A percentile compares a stretch with the other conserved stretches of the same genome.
Evolutionary conservation across 2,329 filamentous ascomycete species (phyloP).

Genomic region (Colletotrichum cereale): DNA sequence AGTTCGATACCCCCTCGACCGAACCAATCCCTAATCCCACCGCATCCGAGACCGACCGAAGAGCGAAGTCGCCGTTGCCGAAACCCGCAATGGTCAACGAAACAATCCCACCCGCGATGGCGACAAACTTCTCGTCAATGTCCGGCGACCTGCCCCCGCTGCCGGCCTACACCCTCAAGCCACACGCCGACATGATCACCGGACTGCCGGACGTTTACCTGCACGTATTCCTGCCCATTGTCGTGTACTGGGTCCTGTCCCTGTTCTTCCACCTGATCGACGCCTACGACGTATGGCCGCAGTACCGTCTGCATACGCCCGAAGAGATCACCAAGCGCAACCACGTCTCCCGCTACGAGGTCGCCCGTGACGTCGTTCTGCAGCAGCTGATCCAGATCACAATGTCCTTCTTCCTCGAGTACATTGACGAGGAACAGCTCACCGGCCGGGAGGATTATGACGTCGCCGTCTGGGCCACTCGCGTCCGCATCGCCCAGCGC

Average conservation of each 20-base stretch:
- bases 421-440: constrained; percentile 80
- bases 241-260: constrained; percentile 91
- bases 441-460: constrained; percentile 87
- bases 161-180: constrained; percentile 81
- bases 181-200: constrained; percentile 78
- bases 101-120: constrained; percentile 48
- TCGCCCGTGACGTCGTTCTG: constrained; percentile 89
- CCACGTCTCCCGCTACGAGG: constrained; percentile 85
- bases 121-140: constrained; percentile 66
- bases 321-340: constrained; percentile 91
- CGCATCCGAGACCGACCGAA: constrained; percentile 8
- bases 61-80: constrained; percentile 8
- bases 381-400: constrained; percentile 91
- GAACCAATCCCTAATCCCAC: constrained; percentile 4
- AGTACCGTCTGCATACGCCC: constrained; percentile 95
- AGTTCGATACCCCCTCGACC: neutral
- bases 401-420: constrained; percentile 75
- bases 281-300: constrained; percentile 84
- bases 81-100: constrained; percentile 56
- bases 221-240: constrained; percentile 79
- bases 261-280: constrained; percentile 91
- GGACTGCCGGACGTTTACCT: constrained; percentile 87
- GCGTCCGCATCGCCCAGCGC: constrained; percentile 82
- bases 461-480: constrained; percentile 88
- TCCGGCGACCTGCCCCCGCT: constrained; percentile 82